These are phyloP conservation scores for Podospora sp. DNA, from an alignment of 495 filamentous ascomycete genomes.

Conservation along the genomic window DNA sequence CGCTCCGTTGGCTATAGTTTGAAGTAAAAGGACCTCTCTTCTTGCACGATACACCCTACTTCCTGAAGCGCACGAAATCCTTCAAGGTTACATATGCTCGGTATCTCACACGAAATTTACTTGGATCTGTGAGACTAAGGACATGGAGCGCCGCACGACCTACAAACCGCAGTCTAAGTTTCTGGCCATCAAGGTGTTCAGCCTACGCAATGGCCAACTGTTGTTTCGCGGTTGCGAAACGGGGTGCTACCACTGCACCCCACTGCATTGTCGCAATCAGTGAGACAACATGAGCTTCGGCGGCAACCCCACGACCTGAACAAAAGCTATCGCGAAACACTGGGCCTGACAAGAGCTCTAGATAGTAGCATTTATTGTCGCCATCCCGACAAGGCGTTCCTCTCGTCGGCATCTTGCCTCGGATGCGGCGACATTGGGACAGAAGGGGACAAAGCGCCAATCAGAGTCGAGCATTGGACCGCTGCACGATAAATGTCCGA, in stretches of 20 bases:
- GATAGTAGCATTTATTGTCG: too few species aligned
- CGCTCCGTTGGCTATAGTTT: too few species aligned
- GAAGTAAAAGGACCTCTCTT: too few species aligned
- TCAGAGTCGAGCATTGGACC: neutral
- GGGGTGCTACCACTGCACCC: neutral
- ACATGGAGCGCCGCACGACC: too few species aligned
- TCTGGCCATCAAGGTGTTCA: neutral
- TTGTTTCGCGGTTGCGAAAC: neutral
- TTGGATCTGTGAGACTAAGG: too few species aligned
- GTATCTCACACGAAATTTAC: too few species aligned
- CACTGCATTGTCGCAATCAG: neutral
- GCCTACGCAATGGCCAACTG: neutral
- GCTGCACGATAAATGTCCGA: slow-evolving; percentile 6
- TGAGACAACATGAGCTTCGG: neutral
- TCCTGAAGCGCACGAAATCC: too few species aligned
- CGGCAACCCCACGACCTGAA: neutral
- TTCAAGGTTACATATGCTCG: too few species aligned
- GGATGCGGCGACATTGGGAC: neutral
- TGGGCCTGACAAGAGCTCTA: too few species aligned
- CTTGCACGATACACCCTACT: too few species aligned
- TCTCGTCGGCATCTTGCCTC: neutral
- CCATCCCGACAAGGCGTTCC: neutral
- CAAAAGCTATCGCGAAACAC: too few species aligned
- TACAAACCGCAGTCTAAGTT: too few species aligned
- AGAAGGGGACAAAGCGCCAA: neutral